Conservation (phyloP, 768 basidiomycete genomes). For the Mycena capillaripes region DNA sequence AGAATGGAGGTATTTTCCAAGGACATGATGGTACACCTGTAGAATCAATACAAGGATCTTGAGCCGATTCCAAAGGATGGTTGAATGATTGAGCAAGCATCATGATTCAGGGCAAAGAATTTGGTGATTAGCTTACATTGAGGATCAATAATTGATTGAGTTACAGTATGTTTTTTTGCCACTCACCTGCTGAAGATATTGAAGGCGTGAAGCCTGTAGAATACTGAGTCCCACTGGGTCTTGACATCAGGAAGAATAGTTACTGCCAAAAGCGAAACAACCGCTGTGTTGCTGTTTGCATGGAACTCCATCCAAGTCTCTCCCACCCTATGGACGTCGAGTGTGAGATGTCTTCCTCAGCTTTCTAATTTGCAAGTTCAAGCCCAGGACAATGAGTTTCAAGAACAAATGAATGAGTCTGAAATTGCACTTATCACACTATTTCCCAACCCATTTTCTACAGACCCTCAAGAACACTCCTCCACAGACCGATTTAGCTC, state of each 20-base stretch:
- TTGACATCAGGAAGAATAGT: slow-evolving; percentile 8
- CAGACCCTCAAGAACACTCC: neutral
- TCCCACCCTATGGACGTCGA: neutral
- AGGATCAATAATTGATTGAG: too few species aligned
- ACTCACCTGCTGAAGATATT: too few species aligned
- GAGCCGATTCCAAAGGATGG: too few species aligned
- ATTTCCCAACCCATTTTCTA: neutral
- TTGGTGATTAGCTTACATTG: neutral
- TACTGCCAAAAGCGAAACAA: too few species aligned
- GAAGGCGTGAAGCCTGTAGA: too few species aligned
- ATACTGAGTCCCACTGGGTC: slow-evolving; percentile 17
- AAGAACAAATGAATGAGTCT: neutral
- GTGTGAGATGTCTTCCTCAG: neutral
- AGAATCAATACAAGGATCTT: too few species aligned
- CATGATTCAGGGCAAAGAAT: neutral
- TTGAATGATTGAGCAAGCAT: neutral
- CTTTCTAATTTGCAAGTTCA: neutral
- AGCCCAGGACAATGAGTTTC: neutral
- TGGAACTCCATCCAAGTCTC: too few species aligned
- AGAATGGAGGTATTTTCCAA: too few species aligned
- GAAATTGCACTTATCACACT: neutral
- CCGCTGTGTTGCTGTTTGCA: too few species aligned
- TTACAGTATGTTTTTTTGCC: too few species aligned
- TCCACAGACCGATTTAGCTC: neutral
- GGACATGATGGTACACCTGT: too few species aligned